Conservation (phyloP, 2,329 filamentous ascomycete genomes). For the Sporothrix brasiliensis region DNA sequence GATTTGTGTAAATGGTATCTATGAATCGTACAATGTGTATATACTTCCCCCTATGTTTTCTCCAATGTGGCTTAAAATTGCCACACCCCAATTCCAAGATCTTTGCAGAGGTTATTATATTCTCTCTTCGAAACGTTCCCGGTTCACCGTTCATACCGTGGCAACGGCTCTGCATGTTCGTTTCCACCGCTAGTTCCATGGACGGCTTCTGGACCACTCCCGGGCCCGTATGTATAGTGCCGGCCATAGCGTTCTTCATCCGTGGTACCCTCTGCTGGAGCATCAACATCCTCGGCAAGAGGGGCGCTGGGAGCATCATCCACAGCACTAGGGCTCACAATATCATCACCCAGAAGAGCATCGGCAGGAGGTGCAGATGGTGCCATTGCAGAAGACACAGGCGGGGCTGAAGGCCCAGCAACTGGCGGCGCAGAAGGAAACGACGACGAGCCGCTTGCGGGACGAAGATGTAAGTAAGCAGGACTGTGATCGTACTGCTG, state of each 20-base stretch:
- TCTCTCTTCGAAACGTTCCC: no score
- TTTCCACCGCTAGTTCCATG: conserved; percentile 13
- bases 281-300: conserved; percentile 40
- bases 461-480: background rate
- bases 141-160: conserved; percentile 40
- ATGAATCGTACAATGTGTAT: conserved; percentile 15
- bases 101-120: background rate
- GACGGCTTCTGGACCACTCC: conserved; percentile 21
- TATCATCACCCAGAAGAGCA: background rate
- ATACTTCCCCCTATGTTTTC: background rate
- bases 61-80: background rate
- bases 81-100: background rate
- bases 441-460: background rate
- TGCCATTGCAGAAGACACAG: background rate
- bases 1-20: conserved; percentile 19
- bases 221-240: conserved; percentile 37
- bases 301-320: background rate
- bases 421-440: background rate
- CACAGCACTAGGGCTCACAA: background rate
- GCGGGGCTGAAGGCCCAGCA: background rate
- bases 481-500: conserved; percentile 11
- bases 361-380: background rate
- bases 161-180: conserved; percentile 39
- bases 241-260: conserved; percentile 38
- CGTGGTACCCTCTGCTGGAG: background rate